Conservation (phyloP, 2,329 filamentous ascomycete species). For the Aspergillus transmontanensis region DNA sequence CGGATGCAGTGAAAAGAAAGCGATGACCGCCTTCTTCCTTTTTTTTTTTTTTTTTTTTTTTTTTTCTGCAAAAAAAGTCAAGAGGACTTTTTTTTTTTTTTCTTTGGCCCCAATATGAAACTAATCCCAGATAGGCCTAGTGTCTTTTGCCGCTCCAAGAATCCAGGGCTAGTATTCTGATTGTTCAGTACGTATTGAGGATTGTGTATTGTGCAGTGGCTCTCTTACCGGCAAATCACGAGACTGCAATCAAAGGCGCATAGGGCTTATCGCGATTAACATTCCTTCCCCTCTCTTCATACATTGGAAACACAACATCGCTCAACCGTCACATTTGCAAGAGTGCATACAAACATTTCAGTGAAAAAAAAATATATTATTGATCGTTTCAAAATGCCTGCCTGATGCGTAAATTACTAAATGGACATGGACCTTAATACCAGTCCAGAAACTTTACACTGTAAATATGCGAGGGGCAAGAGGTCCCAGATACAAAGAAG, state of each 20-base stretch:
- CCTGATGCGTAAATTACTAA: not conserved
- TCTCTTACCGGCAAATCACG: slow-evolving; percentile 10
- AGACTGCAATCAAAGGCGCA: not conserved
- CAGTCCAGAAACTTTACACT: not conserved
- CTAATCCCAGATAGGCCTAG: slow-evolving; percentile 27
- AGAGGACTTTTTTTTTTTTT: slow-evolving; percentile 28
- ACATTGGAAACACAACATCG: too few species aligned
- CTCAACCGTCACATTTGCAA: too few species aligned
- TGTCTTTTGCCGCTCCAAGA: slow-evolving; percentile 19
- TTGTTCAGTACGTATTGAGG: not conserved
- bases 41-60: slow-evolving; percentile 13
- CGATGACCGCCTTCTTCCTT: slow-evolving; percentile 11
- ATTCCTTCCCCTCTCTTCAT: not conserved
- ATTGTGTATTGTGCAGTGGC: not conserved
- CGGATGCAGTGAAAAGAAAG: slow-evolving; percentile 26
- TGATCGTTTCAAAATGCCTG: not conserved
- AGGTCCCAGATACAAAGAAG: not conserved
- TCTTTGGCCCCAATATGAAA: slow-evolving; percentile 16
- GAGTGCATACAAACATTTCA: too few species aligned
- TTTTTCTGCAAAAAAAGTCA: slow-evolving; percentile 35
- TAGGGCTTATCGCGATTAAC: slow-evolving; percentile 3
- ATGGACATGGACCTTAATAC: not conserved
- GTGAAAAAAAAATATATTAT: not conserved
- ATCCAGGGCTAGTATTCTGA: slow-evolving; percentile 20
- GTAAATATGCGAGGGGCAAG: not conserved